Evolutionary conservation across 2,329 filamentous ascomycete genomes (phyloP), one percentile per base, ranked within the genome.

Genomic region (Pseudogymnoascus sp.): DNA sequence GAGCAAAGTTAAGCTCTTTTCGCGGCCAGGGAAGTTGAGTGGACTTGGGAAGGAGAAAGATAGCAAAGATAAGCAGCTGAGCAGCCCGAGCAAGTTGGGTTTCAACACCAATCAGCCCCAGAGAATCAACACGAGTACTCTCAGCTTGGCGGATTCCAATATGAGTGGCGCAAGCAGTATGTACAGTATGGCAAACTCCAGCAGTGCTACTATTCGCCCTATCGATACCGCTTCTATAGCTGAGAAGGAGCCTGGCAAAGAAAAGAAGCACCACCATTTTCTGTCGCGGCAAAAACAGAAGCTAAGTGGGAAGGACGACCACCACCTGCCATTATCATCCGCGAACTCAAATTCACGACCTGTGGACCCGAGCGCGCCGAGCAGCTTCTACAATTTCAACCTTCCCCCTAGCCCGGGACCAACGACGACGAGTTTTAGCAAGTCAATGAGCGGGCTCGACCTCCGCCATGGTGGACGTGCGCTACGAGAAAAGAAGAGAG

Each of bases 1-100:
- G 74, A 86, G 86, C 64, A 92, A 91, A 75, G 88, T 90, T 72
- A 93, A 93, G 77, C 79, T 93, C 29, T 92, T 92, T 71, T 90
- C 87, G 5, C 83, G 89, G 59, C 88, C 88, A 0, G 87, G 88
- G 70, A 91, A 87, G 74, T 89, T 91, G 62, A 45, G 29, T 68
- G 82, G 83, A 59, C 84, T 86, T 62, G 78, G 77, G 15, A 90
- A 88, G 71, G 82, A 84, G 36, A 80, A 78, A 67, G 87, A 90
- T 8, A 67, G 79, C 5, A 87, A 85, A 69, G 80, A 87, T 15
- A 87, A 87, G 66, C 82, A 86, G 1, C 73, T 90, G 25, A 87
- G 88, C 1, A 92, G 88, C 65, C 89, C 89, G 1, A 84, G 85
- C 66, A 89, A 88, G 74, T 83, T 88, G 65, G 82, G 83, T 12